Base-by-base conservation (phyloP, 805 yeast genomes). In the Wickerhamiella australiensis region DNA sequence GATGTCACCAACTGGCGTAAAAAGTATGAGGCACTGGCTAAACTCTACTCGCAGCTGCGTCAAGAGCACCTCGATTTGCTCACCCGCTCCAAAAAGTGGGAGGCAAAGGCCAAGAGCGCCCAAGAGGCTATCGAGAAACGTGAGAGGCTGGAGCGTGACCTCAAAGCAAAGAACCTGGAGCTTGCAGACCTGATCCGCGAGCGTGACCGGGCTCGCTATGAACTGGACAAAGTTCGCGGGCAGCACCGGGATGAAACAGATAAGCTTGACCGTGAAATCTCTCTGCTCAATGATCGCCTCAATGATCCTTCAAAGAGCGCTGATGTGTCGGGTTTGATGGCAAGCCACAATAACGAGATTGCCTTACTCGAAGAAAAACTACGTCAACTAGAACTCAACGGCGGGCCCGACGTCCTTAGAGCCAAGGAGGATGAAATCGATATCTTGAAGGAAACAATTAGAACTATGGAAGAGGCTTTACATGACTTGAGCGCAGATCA, bases 11-110 rank as follows among this genome's bases (percentile, higher is more conserved):
- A 76, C 53, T 88, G 95, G 95, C 78, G 84, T 54, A 77, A 76
- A 49, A 88, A 88, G 68, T 88, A 88, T 65, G 95, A 87, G 61
- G 75, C 92, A 0, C 72, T 88, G 54, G 96, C 96, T 5, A 85
- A 85, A 60, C 71, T 88, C 55, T 88, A 88, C 64, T 80, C 94
- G 1, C 95, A 87, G 66, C 71, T 88, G 57, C 81, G 96, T 61
- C 94, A 85, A 65, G 96, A 88, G 65, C 96, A 88, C 62, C 72
- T 88, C 59, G 82, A 80, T 54, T 67, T 87, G 50, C 72, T 88
- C 61, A 73, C 82, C 47, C 82, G 81, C 61, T 81, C 81, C 61
- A 87, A 88, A 62, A 80, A 82, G 57, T 73, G 81, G 43, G 94
- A 86, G 66, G 84, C 85, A 56, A 85, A 84, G 65, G 94, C 92